Evolutionary conservation across 345 rosid species (phyloP).

Genomic region (Heritiera fomes): DNA sequence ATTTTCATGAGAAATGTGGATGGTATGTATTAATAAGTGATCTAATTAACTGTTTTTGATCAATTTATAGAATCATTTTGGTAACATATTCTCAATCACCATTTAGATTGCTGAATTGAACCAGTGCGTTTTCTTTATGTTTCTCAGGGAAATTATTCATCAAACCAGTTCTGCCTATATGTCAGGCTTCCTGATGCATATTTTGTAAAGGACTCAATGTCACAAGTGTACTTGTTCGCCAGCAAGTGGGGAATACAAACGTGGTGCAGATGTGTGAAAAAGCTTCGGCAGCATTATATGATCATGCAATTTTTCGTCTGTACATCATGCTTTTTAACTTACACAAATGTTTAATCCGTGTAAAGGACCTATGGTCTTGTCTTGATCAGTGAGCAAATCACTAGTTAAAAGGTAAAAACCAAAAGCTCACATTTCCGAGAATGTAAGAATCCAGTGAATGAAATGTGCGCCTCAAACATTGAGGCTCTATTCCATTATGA

Average conservation of each 20-base stretch:
- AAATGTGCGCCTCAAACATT: neutral
- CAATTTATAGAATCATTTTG: neutral
- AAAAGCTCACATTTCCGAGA: neutral
- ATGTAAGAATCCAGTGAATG: neutral
- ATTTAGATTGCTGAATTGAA: neutral
- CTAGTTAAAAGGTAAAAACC: neutral
- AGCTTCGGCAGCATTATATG: neutral
- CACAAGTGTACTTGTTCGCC: neutral
- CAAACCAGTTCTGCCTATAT: neutral
- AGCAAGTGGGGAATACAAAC: neutral
- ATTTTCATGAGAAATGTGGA: constrained; percentile 52
- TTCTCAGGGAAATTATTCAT: neutral
- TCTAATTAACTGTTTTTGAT: neutral
- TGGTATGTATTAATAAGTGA: neutral
- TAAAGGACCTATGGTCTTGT: neutral
- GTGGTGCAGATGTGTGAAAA: neutral
- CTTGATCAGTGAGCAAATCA: neutral
- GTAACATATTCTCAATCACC: neutral
- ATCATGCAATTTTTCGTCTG: constrained; percentile 1
- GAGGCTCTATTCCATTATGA: neutral
- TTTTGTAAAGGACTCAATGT: neutral
- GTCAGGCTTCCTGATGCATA: neutral
- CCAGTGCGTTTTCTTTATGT: constrained; percentile 5
- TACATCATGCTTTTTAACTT: neutral
- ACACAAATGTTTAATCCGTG: neutral